These are phyloP conservation scores for Pyrus pyrifolia DNA, from an alignment of 306 rosid species.

Conservation along the genomic window DNA sequence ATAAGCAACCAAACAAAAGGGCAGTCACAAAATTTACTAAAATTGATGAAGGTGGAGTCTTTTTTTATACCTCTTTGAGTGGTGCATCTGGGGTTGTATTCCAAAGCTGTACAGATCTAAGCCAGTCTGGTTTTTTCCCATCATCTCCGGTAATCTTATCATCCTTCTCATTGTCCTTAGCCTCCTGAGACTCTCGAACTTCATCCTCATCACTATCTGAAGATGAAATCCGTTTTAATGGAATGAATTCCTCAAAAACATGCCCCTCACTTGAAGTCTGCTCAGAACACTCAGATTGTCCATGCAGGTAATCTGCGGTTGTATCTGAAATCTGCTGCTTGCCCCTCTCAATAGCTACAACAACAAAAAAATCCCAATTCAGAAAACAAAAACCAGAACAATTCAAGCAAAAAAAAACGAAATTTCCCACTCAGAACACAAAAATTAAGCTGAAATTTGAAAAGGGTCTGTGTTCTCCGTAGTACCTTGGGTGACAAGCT, in stretches of 20 bases:
- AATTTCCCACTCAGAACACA: neutral
- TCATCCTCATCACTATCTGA: constrained; percentile 36
- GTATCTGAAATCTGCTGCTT: constrained; percentile 49
- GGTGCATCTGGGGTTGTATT: constrained; percentile 46
- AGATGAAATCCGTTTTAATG: constrained; percentile 41
- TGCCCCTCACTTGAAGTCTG: constrained; percentile 61
- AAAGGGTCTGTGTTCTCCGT: neutral
- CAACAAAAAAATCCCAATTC: neutral
- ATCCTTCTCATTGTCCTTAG: constrained; percentile 12
- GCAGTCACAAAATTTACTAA: neutral
- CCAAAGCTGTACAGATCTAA: constrained; percentile 89
- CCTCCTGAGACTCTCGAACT: constrained; percentile 33
- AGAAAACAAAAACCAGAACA: neutral
- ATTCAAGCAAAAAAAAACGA: neutral
- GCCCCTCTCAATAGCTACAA: constrained; percentile 66
- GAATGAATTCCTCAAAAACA: constrained; percentile 81
- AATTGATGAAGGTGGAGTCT: neutral
- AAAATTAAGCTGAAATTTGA: neutral
- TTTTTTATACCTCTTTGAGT: constrained; percentile 41
- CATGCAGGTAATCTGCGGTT: constrained; percentile 54
- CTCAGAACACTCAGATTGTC: constrained; percentile 74
- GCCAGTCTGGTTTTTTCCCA: constrained; percentile 72
- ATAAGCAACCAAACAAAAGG: neutral
- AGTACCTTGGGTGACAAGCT: constrained; percentile 73
- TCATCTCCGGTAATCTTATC: constrained; percentile 15